Percentiles rank a stretch among this genome's conserved stretches.
phyloP scores from a whole-genome alignment of 169 alveolate genomes.

The Plasmodium sp. region DNA sequence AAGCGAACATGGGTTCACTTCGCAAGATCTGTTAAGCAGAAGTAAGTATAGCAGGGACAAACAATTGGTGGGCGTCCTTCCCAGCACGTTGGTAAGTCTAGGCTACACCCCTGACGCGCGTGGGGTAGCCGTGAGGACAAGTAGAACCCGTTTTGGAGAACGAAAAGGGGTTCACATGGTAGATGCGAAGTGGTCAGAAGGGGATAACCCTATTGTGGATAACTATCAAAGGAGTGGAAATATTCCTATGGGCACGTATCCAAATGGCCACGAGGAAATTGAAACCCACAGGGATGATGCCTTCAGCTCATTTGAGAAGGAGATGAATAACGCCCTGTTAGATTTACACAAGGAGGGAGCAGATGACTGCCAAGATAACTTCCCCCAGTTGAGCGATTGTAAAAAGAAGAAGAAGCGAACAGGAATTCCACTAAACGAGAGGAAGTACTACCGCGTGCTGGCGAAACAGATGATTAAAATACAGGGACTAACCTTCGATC shows the following conservation, averaged over 20 bases:
- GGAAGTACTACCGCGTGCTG: slow-evolving; percentile 76
- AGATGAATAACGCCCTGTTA: slow-evolving; percentile 3
- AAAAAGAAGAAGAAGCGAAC: slow-evolving; percentile 69
- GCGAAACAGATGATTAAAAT: slow-evolving; percentile 79
- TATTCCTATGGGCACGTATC: not conserved
- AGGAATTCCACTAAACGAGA: slow-evolving; percentile 80
- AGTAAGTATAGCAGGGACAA: not conserved
- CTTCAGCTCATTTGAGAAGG: not conserved
- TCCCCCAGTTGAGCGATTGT: not conserved
- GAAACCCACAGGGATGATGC: not conserved
- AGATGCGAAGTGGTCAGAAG: not conserved
- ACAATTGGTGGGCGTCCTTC: not conserved
- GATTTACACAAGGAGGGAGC: not conserved
- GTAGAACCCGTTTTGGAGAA: not conserved
- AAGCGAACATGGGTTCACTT: not conserved
- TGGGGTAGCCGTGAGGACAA: not conserved
- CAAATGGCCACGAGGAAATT: not conserved
- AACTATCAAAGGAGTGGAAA: not conserved
- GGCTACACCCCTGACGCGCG: not conserved
- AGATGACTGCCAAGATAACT: not conserved
- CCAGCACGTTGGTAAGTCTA: not conserved
- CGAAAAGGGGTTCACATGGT: not conserved
- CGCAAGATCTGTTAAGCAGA: not conserved
- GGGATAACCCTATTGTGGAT: not conserved
- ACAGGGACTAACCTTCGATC: slow-evolving; percentile 84